Evolutionary conservation across 495 filamentous ascomycete genomes (phyloP).

Genomic region (Aspergillus baeticus): DNA sequence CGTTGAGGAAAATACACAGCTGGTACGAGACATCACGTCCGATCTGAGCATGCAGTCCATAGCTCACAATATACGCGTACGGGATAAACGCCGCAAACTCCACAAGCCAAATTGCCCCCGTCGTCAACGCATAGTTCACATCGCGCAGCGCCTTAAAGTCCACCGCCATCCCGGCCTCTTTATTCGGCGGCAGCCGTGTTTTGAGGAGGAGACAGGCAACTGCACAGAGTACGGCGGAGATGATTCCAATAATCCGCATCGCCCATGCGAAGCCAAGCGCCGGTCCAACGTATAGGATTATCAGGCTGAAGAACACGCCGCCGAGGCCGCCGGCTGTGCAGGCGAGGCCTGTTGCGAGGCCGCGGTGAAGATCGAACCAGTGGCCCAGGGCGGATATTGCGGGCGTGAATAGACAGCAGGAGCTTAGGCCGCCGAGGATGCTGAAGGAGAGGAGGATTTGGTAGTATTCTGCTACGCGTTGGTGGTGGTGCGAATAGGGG

Average conservation of each 20-base stretch:
- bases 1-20: constrained; percentile 51
- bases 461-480: constrained; percentile 36
- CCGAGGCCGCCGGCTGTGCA: constrained; percentile 68
- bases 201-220: constrained; percentile 25
- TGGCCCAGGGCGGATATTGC: constrained; percentile 57
- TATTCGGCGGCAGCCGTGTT: constrained; percentile 21
- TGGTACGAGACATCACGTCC: constrained; percentile 54
- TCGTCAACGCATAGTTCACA: constrained; percentile 46
- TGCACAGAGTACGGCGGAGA: constrained; percentile 52
- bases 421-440: constrained; percentile 34
- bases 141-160: constrained; percentile 34
- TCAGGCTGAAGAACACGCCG: constrained; percentile 70
- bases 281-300: constrained; percentile 61
- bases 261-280: constrained; percentile 71
- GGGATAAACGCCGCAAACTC: constrained; percentile 77
- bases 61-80: constrained; percentile 66
- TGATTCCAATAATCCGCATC: constrained; percentile 59
- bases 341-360: constrained; percentile 70
- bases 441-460: constrained; percentile 42
- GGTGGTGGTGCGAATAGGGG: constrained; percentile 25
- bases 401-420: constrained; percentile 60
- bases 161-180: constrained; percentile 20
- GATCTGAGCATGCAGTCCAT: constrained; percentile 35
- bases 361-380: constrained; percentile 70
- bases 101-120: constrained; percentile 63